Conservation (phyloP, 1,139 yeast species). For the Lodderomyces theae region DNA sequence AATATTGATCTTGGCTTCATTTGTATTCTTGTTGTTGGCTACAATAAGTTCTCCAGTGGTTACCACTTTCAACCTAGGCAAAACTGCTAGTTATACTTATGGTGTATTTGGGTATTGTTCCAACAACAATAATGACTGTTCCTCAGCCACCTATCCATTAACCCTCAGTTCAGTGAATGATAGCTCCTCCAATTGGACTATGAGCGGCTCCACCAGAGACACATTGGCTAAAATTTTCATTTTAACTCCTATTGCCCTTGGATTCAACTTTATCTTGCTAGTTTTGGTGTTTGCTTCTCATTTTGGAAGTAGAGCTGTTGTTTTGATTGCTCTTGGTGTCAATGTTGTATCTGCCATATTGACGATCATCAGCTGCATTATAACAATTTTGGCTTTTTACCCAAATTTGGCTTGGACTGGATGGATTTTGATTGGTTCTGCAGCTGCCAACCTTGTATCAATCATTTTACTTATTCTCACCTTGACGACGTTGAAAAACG, state of each 20-base stretch:
- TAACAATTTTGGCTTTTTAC: slow-evolving; percentile 54
- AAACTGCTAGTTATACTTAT: slow-evolving; percentile 51
- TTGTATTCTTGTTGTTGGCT: slow-evolving; percentile 51
- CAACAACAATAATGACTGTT: slow-evolving; percentile 41
- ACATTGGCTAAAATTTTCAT: slow-evolving; percentile 69
- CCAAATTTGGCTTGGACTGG: slow-evolving; percentile 68
- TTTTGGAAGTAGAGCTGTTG: slow-evolving; percentile 19
- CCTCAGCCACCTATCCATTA: slow-evolving; percentile 40
- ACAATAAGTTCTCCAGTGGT: slow-evolving; percentile 51
- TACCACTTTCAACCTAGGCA: slow-evolving; percentile 34
- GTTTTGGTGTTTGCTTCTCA: slow-evolving; percentile 39
- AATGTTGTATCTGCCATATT: slow-evolving; percentile 48
- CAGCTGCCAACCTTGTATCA: slow-evolving; percentile 49
- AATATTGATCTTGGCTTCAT: slow-evolving; percentile 35
- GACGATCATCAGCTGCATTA: slow-evolving; percentile 52
- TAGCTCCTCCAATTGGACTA: slow-evolving; percentile 24
- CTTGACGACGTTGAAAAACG: slow-evolving; percentile 17
- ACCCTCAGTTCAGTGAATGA: slow-evolving; percentile 19
- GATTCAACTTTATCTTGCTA: slow-evolving; percentile 53
- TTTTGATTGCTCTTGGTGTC: slow-evolving; percentile 27
- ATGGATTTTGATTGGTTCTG: slow-evolving; percentile 67
- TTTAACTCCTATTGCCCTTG: slow-evolving; percentile 80
- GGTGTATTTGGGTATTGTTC: slow-evolving; percentile 88
- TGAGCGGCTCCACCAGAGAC: slow-evolving; percentile 46
- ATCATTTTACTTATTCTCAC: slow-evolving; percentile 26